Evolutionary conservation across 2,329 filamentous ascomycete genomes (phyloP), one percentile per base, ranked within the genome.

Genomic region (Setomelanomma holmii): DNA sequence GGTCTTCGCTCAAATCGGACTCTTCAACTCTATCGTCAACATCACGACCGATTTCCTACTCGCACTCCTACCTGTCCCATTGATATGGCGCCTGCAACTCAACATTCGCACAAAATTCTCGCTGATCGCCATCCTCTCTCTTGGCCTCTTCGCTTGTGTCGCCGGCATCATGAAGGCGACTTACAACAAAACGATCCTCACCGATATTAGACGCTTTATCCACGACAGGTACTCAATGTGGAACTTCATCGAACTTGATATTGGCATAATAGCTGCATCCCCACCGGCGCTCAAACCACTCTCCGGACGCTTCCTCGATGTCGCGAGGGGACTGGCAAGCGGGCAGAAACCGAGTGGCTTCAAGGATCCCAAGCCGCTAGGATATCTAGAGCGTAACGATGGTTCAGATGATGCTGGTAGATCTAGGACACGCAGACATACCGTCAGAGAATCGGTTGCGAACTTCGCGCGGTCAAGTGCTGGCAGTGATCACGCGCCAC

Each of bases 221-320:
- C 48, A 67, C 44, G 69, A 77, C 52, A 61, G 61, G 5, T 80
- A 78, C 63, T 75, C 74, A 12, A 67, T 80, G 17, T 80, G 77
- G 77, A 76, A 76, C 62, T 75, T 71, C 51, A 70, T 79, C 40
- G 76, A 80, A 55, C 69, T 80, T 22, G 75, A 75, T 42, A 61
- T 78, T 10, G 76, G 76, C 1, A 77, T 79, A 45, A 1, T 64
- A 77, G 2, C 76, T 35, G 40, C 17, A 5, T 34, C 24, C 3
- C 22, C 34, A 14, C 41, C 77, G 2, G 64, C 74, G 1, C 67
- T 78, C 23, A 72, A 72, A 16, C 73, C 74, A 21, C 19, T 45
- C 3, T 36, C 22, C 14, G 21, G n/a, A 20, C 17, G 21, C 3
- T 44, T 12, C 33, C 14, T 12, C 5, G 14, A 35, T 16, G n/a